Percentiles rank a stretch among this genome's conserved stretches.
phyloP scores from a whole-genome alignment of 208 protist species.

The Balamuthia mandrillaris region DNA sequence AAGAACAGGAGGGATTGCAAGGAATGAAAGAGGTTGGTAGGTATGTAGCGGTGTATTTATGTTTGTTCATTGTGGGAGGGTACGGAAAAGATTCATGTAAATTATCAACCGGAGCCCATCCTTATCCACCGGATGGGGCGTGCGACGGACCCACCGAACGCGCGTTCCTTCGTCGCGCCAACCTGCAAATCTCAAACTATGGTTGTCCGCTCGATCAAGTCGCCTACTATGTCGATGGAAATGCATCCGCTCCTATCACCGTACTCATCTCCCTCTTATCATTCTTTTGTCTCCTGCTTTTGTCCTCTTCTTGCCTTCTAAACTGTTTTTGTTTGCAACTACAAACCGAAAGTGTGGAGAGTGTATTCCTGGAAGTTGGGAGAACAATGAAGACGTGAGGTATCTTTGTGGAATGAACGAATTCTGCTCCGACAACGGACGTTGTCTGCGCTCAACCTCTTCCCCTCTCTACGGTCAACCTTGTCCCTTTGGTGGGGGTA shows the following conservation, averaged over 20 bases:
- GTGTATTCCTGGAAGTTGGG: not conserved
- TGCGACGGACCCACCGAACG: not conserved
- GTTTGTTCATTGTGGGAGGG: too few species aligned
- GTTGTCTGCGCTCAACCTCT: not conserved
- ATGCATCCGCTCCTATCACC: not conserved
- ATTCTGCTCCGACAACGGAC: not conserved
- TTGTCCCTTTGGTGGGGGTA: slow-evolving; percentile 8
- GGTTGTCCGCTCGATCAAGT: not conserved
- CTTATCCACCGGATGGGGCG: not conserved
- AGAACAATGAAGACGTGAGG: not conserved
- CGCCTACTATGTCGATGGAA: not conserved
- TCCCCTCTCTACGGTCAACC: not conserved
- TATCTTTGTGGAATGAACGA: not conserved
- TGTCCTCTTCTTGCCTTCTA: too few species aligned
- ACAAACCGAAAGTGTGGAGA: not conserved
- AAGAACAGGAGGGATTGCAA: too few species aligned
- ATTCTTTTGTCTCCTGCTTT: too few species aligned
- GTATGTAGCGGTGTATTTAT: too few species aligned
- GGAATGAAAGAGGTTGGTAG: too few species aligned
- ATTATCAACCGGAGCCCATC: too few species aligned
- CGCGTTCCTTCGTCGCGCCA: not conserved
- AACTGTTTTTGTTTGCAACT: too few species aligned
- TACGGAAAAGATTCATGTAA: too few species aligned
- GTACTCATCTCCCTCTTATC: not conserved
- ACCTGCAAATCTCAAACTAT: not conserved